Conservation (phyloP, 2,329 filamentous ascomycete genomes). For the Dothistroma septosporum region DNA sequence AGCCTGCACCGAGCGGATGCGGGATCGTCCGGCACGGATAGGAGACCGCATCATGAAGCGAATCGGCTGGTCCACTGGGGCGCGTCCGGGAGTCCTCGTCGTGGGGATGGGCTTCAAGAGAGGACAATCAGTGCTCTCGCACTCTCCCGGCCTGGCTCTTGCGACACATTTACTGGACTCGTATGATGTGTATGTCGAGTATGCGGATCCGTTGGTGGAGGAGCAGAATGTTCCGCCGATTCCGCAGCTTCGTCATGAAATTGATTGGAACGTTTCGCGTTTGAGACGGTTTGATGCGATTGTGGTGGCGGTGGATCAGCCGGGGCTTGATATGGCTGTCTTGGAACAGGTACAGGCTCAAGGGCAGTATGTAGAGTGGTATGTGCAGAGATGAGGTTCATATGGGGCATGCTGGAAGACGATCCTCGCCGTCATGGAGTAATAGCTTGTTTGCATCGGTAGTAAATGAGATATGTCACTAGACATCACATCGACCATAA, state of each 20-base stretch:
- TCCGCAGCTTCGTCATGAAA: not conserved
- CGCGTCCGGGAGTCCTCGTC: slow-evolving; percentile 3
- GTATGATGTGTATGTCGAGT: slow-evolving; percentile 9
- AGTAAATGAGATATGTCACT: no score
- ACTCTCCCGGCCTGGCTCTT: slow-evolving; percentile 9
- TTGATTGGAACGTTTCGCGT: not conserved
- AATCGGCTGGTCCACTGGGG: not conserved
- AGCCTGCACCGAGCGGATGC: slow-evolving; percentile 45
- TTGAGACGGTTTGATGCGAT: slow-evolving; percentile 5
- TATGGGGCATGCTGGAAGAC: no score
- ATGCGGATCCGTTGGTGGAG: slow-evolving; percentile 10
- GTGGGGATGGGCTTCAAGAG: slow-evolving; percentile 12
- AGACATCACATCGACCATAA: no score
- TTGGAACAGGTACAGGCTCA: not conserved
- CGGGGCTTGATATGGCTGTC: not conserved
- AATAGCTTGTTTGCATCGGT: no score
- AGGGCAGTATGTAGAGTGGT: slow-evolving; percentile 5
- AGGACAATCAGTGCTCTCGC: slow-evolving; percentile 8
- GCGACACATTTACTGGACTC: slow-evolving; percentile 6
- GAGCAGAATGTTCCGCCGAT: not conserved
- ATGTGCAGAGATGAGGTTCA: not conserved
- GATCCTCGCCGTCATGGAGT: no score
- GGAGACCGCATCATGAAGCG: slow-evolving; percentile 37
- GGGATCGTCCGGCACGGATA: slow-evolving; percentile 40
- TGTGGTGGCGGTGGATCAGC: slow-evolving; percentile 7